These are phyloP conservation scores for Amphirosellinia nigrospora DNA, from an alignment of 495 filamentous ascomycete genomes.

Conservation along the genomic window DNA sequence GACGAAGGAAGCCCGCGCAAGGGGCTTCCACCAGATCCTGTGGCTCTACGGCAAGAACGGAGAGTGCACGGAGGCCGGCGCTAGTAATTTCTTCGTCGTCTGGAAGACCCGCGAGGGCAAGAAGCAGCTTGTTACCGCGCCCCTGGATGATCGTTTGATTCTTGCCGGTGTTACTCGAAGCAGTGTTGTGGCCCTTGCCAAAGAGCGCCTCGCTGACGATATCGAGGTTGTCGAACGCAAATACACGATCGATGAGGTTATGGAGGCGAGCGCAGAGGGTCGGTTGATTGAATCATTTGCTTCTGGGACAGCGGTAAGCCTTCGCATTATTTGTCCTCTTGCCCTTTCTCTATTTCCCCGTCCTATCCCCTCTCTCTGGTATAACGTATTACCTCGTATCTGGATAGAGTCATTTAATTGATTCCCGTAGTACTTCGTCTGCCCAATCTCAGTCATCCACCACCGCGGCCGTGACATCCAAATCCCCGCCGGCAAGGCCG, in stretches of 20 bases:
- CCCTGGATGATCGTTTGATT: conserved; percentile 80
- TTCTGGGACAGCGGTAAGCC: conserved; percentile 80
- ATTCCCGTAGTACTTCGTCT: conserved; percentile 72
- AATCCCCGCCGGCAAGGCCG: conserved; percentile 65
- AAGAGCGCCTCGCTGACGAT: conserved; percentile 64
- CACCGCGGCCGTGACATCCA: conserved; percentile 72
- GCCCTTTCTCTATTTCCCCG: background rate
- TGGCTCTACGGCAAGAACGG: conserved; percentile 82
- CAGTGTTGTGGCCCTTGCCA: conserved; percentile 76
- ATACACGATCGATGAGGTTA: conserved; percentile 80
- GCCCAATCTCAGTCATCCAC: conserved; percentile 73
- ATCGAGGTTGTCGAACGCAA: conserved; percentile 77
- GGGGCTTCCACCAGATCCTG: conserved; percentile 86
- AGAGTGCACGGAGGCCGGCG: conserved; percentile 88
- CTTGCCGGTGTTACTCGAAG: conserved; percentile 83
- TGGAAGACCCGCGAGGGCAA: conserved; percentile 72
- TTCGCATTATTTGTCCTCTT: background rate
- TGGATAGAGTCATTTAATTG: background rate
- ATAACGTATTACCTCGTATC: background rate
- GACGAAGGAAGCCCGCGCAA: conserved; percentile 69
- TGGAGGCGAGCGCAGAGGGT: conserved; percentile 74
- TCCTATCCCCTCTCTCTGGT: background rate
- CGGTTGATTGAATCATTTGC: conserved; percentile 85
- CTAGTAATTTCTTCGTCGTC: conserved; percentile 89
- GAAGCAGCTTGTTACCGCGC: conserved; percentile 80